Evolutionary conservation across 2,329 filamentous ascomycete species (phyloP).

Genomic region (Colletotrichum noveboracense): DNA sequence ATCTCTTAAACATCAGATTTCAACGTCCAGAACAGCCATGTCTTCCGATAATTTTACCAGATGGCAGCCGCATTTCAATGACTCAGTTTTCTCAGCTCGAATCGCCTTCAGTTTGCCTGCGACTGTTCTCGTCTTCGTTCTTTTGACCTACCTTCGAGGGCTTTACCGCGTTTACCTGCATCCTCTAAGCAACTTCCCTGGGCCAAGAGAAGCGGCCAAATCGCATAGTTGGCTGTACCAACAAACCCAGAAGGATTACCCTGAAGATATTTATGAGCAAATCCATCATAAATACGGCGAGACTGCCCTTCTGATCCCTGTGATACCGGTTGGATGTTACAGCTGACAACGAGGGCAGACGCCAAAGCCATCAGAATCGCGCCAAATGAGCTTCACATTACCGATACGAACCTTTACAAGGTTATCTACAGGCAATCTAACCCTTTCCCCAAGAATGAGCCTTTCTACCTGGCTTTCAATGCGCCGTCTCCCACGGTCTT

Average conservation of each 20-base stretch:
- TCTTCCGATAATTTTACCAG: not conserved
- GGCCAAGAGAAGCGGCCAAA: not conserved
- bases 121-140: not conserved
- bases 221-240: not conserved
- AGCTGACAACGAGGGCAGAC: not conserved
- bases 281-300: not conserved
- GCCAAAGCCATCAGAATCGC: not conserved
- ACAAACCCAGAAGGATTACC: not conserved
- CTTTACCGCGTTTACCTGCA: not conserved
- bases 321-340: not conserved
- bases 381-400: not conserved
- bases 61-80: not conserved
- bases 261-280: not conserved
- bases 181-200: not conserved
- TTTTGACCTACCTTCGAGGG: not conserved
- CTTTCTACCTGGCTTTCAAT: not conserved
- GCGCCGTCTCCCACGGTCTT: not conserved
- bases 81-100: not conserved
- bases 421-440: not conserved
- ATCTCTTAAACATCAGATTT: not conserved
- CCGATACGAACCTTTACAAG: not conserved
- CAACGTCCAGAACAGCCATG: not conserved
- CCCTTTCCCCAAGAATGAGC: not conserved
- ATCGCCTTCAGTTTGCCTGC: not conserved
- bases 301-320: not conserved